A percentile compares a stretch with the other conserved stretches of the same genome.
phyloP scores from a whole-genome alignment of 345 rosid genomes.

The Diplotaxis tenuifolia region DNA sequence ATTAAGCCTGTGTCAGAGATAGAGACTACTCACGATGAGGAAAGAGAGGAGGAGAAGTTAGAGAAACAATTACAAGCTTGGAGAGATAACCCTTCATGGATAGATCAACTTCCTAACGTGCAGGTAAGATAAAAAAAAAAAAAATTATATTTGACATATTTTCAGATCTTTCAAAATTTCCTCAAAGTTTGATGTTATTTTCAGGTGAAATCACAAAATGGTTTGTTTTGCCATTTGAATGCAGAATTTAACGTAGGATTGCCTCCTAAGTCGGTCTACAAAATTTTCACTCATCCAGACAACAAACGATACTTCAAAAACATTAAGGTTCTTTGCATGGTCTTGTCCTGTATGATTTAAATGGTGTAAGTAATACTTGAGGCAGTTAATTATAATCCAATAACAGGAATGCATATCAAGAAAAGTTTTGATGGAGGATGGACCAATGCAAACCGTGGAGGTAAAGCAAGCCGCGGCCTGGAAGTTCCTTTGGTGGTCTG shows the following conservation, averaged over 20 bases:
- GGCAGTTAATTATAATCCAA: neutral
- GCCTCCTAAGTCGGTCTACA: constrained; percentile 69
- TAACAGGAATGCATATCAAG: constrained; percentile 80
- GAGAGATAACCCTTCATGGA: constrained; percentile 83
- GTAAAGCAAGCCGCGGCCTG: constrained; percentile 82
- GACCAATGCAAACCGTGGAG: constrained; percentile 67
- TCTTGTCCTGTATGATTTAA: neutral
- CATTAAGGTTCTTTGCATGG: constrained; percentile 54
- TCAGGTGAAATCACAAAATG: constrained; percentile 53
- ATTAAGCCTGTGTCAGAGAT: constrained; percentile 17
- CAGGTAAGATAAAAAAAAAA: constrained; percentile 39
- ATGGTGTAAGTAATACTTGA: neutral
- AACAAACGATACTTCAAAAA: constrained; percentile 86
- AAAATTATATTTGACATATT: neutral
- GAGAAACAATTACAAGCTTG: constrained; percentile 63
- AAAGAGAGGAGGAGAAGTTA: constrained; percentile 44
- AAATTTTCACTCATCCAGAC: constrained; percentile 84
- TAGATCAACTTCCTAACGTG: constrained; percentile 54
- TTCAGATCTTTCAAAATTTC: neutral
- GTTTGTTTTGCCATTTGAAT: constrained; percentile 33
- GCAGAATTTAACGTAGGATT: constrained; percentile 29
- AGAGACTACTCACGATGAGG: constrained; percentile 1
- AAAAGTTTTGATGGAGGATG: constrained; percentile 63
- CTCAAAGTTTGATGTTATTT: constrained; percentile 10
- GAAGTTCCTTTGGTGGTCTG: constrained; percentile 96